phyloP scores from a whole-genome alignment of 495 filamentous ascomycete species.

The Aspergillus cristatus region DNA sequence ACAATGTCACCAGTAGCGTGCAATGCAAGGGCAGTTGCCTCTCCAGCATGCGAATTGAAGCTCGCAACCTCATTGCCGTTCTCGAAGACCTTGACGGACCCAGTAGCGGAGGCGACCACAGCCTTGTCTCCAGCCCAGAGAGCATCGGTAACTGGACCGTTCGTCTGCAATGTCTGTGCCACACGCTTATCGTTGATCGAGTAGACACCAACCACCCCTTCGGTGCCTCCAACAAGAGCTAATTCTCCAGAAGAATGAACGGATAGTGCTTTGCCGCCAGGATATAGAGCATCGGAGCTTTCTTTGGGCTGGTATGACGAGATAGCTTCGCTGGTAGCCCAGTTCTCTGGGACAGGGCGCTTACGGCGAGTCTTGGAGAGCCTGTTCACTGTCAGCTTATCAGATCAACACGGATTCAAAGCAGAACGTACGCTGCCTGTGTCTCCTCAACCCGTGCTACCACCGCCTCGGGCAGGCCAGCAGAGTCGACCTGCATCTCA shows the following conservation, averaged over 20 bases:
- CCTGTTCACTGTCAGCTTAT: slow-evolving; percentile 35
- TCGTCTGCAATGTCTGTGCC: slow-evolving; percentile 54
- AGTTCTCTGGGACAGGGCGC: slow-evolving; percentile 72
- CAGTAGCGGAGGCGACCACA: slow-evolving; percentile 65
- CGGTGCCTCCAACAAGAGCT: slow-evolving; percentile 68
- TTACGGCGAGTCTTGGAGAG: slow-evolving; percentile 80
- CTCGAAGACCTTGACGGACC: slow-evolving; percentile 71
- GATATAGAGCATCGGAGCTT: slow-evolving; percentile 54
- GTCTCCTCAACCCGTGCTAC: slow-evolving; percentile 66
- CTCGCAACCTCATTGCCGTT: slow-evolving; percentile 52
- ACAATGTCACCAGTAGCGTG: slow-evolving; percentile 82
- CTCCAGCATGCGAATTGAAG: slow-evolving; percentile 71
- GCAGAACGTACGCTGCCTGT: slow-evolving; percentile 57
- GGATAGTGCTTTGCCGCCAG: slow-evolving; percentile 56
- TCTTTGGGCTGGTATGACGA: slow-evolving; percentile 52
- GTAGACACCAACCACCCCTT: slow-evolving; percentile 72
- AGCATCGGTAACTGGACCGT: slow-evolving; percentile 66
- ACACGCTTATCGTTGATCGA: slow-evolving; percentile 63
- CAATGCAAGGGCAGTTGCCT: slow-evolving; percentile 63
- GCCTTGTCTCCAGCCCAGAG: slow-evolving; percentile 66
- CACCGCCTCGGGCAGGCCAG: slow-evolving; percentile 61
- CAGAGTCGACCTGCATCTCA: slow-evolving; percentile 87
- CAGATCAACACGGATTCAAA: background rate
- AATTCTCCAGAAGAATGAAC: slow-evolving; percentile 56
- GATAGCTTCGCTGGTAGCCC: slow-evolving; percentile 70